A percentile compares a stretch with the other conserved stretches of the same genome.
These are phyloP conservation scores for Mycena galericulata DNA, from an alignment of 768 basidiomycete species.

Conservation along the genomic window DNA sequence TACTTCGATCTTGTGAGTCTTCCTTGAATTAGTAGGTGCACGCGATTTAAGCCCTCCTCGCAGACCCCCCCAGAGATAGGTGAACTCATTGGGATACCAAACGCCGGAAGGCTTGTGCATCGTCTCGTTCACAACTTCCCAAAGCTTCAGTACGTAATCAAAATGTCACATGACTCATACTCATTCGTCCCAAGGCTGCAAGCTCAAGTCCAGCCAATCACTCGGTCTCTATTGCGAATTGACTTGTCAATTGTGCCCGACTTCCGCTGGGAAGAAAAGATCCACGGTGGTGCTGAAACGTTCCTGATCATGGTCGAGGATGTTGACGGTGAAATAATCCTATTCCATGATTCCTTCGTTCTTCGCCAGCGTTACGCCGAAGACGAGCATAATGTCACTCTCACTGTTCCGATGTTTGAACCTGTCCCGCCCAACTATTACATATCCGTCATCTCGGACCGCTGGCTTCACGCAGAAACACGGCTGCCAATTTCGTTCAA, in stretches of 20 bases:
- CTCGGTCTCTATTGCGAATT: conserved; percentile 90
- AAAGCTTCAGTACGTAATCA: conserved; percentile 78
- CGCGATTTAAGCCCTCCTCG: conserved; percentile 14
- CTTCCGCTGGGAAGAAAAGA: conserved; percentile 97
- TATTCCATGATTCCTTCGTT: conserved; percentile 94
- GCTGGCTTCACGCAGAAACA: conserved; percentile 96
- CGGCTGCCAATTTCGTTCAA: conserved; percentile 97
- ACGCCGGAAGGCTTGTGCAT: conserved; percentile 92
- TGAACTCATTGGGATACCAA: conserved; percentile 93
- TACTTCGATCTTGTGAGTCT: conserved; percentile 86
- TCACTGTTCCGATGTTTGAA: conserved; percentile 97
- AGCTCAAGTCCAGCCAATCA: conserved; percentile 97
- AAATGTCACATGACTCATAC: conserved; percentile 10
- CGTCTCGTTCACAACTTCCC: conserved; percentile 97
- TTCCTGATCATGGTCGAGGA: conserved; percentile 97
- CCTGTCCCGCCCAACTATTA: conserved; percentile 99
- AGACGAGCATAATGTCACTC: conserved; percentile 93
- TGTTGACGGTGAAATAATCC: conserved; percentile 95
- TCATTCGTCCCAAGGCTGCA: conserved; percentile 67
- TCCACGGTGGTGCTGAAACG: conserved; percentile 88
- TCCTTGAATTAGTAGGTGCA: not conserved
- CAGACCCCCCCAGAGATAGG: conserved; percentile 90
- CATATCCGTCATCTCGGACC: conserved; percentile 93
- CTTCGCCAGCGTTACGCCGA: conserved; percentile 93
- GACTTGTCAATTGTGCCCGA: conserved; percentile 97